Evolutionary conservation across 2,329 filamentous ascomycete genomes (phyloP).

Genomic region (Catunica adiposa): DNA sequence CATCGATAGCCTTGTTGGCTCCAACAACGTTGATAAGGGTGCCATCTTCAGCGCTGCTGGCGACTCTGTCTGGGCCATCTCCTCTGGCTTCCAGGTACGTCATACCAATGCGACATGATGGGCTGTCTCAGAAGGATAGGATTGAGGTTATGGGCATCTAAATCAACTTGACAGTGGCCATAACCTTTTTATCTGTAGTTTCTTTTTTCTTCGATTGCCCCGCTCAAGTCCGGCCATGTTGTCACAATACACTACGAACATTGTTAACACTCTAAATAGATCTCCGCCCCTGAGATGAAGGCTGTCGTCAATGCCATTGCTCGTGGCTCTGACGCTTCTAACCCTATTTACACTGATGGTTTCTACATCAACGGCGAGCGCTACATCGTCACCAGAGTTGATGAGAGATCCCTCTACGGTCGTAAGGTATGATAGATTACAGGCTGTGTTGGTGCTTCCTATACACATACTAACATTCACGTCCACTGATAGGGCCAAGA

Average conservation of each 20-base stretch:
- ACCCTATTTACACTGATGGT: constrained; percentile 55
- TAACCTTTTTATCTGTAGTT: no score
- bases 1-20: constrained; percentile 54
- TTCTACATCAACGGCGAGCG: constrained; percentile 60
- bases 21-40: constrained; percentile 64
- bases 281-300: constrained; percentile 39
- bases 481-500: constrained; percentile 43
- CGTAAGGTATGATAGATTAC: constrained; percentile 52
- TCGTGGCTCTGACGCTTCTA: constrained; percentile 30
- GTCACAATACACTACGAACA: neutral
- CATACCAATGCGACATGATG: neutral
- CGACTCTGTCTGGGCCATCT: constrained; percentile 63
- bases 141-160: no score
- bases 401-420: constrained; percentile 66
- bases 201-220: no score
- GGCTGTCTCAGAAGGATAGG: no score
- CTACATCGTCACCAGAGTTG: constrained; percentile 60
- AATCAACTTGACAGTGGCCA: no score
- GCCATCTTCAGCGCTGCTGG: constrained; percentile 70
- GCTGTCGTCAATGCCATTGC: constrained; percentile 36
- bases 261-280: neutral
- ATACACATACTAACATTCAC: neutral
- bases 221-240: no score
- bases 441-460: neutral
- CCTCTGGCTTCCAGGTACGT: constrained; percentile 53